phyloP scores from a whole-genome alignment of 345 rosid genomes.

The Gynandropsis gynandra region DNA sequence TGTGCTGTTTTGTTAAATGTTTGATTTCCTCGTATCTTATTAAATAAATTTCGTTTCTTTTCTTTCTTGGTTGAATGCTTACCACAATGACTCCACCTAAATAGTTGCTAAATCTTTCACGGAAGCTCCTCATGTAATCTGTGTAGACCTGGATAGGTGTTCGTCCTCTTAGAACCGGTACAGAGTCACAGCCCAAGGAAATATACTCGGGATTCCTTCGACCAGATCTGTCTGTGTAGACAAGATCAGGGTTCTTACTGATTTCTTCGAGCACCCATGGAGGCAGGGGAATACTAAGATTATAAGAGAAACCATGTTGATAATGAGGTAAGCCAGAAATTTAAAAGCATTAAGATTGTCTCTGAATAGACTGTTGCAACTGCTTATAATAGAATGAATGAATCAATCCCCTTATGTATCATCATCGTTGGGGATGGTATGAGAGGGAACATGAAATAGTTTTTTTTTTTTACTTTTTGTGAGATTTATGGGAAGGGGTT shows the following conservation, averaged over 20 bases:
- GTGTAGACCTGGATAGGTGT: conserved; percentile 88
- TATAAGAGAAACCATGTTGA: conserved; percentile 17
- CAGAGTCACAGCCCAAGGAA: conserved; percentile 79
- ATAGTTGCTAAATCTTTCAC: conserved; percentile 55
- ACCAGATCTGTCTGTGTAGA: conserved; percentile 87
- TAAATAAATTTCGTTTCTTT: conserved; percentile 5
- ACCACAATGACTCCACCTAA: conserved; percentile 74
- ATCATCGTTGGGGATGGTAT: too few species aligned
- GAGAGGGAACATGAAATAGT: too few species aligned
- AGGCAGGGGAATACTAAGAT: conserved; percentile 78
- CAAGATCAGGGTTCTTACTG: conserved; percentile 82
- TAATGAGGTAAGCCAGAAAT: conserved; percentile 15
- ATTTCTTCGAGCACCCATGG: conserved; percentile 98
- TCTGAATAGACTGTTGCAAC: too few species aligned
- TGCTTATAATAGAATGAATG: too few species aligned
- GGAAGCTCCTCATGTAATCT: conserved; percentile 94
- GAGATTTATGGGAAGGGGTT: too few species aligned
- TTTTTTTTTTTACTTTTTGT: too few species aligned
- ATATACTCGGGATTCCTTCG: conserved; percentile 88
- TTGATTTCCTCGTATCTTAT: conserved; percentile 1
- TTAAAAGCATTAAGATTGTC: too few species aligned
- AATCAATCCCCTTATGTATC: too few species aligned
- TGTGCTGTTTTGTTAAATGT: not conserved
- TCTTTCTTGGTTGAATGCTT: conserved; percentile 25
- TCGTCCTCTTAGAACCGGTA: conserved; percentile 78